Conservation (phyloP, 345 rosid genomes). For the Mallotus nudiflorus region DNA sequence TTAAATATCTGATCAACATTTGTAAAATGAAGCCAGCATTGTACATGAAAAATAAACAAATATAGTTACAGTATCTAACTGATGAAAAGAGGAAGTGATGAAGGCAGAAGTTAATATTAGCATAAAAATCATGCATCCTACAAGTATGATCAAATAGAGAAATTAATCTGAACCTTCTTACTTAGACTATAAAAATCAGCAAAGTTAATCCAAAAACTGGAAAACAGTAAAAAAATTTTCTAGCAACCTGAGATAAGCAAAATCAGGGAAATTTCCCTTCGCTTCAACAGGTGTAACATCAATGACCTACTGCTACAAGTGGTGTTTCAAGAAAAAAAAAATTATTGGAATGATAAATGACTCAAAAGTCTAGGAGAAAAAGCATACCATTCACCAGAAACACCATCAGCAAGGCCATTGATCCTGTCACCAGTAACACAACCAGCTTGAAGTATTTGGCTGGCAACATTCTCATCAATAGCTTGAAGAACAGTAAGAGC, state of each 20-base stretch:
- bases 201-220: no score
- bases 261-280: no score
- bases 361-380: neutral
- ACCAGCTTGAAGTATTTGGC: slow-evolving; percentile 17
- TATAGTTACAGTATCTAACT: no score
- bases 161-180: no score
- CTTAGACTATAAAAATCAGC: no score
- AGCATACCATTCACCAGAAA: slow-evolving; percentile 27
- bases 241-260: neutral
- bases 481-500: slow-evolving; percentile 22
- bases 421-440: slow-evolving; percentile 31
- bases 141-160: no score
- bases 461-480: slow-evolving; percentile 25
- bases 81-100: no score
- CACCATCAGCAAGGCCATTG: slow-evolving; percentile 33
- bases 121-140: no score
- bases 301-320: neutral
- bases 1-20: no score
- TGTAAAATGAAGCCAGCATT: no score
- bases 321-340: neutral
- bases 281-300: neutral
- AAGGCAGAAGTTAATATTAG: no score
- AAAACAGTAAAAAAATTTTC: neutral
- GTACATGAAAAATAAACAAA: no score
- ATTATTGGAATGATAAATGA: neutral